Percentiles rank a stretch among this genome's conserved stretches.
These are phyloP conservation scores for Hyaloscypha hepaticicola DNA, from an alignment of 495 filamentous ascomycete species.

Conservation along the genomic window DNA sequence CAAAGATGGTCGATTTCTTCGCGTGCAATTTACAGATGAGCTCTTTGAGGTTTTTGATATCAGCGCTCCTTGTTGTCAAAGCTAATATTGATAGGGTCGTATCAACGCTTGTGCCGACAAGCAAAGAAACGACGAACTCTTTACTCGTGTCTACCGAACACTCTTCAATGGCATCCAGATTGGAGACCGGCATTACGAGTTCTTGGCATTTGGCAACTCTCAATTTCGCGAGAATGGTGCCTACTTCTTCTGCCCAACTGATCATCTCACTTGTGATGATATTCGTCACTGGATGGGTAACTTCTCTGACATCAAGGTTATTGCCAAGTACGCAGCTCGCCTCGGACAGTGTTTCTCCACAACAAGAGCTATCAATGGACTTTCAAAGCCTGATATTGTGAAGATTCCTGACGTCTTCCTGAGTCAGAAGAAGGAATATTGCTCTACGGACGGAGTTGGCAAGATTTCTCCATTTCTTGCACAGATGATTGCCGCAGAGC, in stretches of 20 bases:
- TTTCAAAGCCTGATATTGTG: conserved; percentile 37
- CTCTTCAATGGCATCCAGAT: conserved; percentile 78
- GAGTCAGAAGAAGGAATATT: conserved; percentile 54
- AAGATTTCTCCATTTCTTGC: conserved; percentile 83
- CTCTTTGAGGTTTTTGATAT: conserved; percentile 46
- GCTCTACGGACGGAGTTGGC: conserved; percentile 91
- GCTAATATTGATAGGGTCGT: conserved; percentile 44
- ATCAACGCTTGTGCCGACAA: conserved; percentile 54
- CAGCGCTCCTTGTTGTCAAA: background rate
- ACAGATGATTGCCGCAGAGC: conserved; percentile 61
- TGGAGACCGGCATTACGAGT: conserved; percentile 79
- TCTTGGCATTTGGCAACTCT: conserved; percentile 93
- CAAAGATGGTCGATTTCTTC: conserved; percentile 75
- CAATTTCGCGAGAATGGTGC: conserved; percentile 92
- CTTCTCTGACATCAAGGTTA: conserved; percentile 70
- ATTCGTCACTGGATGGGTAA: conserved; percentile 93
- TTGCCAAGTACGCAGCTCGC: conserved; percentile 84
- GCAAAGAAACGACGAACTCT: conserved; percentile 66
- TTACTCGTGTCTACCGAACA: conserved; percentile 67
- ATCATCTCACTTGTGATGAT: conserved; percentile 59
- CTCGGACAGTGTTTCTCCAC: conserved; percentile 96
- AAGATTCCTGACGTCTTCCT: conserved; percentile 58
- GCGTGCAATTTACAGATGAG: conserved; percentile 90
- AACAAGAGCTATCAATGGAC: conserved; percentile 62
- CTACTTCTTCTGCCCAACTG: conserved; percentile 75